Evolutionary conservation across 1,284 basidiomycete species (phyloP).

Genomic region (Leccinum griseonigrum): DNA sequence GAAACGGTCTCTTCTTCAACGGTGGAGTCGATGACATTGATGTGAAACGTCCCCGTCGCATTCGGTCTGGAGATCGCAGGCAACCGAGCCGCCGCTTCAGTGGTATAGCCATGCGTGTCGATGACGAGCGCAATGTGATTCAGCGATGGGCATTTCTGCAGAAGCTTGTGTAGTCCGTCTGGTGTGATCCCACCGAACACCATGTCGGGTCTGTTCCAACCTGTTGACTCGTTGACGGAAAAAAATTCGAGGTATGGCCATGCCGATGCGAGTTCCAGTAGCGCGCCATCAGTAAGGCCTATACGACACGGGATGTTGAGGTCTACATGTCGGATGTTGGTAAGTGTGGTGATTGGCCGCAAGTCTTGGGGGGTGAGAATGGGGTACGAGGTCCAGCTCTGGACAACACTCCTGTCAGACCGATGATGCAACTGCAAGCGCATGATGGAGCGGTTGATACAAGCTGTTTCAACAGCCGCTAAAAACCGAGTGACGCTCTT

Average conservation of each 20-base stretch:
- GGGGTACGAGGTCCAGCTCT: neutral
- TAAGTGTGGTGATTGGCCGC: neutral
- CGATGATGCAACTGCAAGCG: neutral
- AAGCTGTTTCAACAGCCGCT: neutral
- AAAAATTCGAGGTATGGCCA: neutral
- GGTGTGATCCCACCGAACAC: neutral
- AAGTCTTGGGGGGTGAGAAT: neutral
- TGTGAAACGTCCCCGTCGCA: neutral
- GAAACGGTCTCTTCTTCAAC: neutral
- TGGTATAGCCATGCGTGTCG: neutral
- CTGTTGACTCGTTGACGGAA: neutral
- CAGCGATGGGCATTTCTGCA: neutral
- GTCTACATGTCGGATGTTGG: neutral
- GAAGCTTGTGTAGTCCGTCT: neutral
- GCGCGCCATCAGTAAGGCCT: neutral
- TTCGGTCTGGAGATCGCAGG: neutral
- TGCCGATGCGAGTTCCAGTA: neutral
- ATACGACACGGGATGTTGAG: neutral
- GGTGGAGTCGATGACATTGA: neutral
- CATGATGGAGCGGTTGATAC: neutral
- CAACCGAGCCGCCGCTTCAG: neutral
- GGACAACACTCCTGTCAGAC: neutral
- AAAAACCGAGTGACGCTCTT: neutral
- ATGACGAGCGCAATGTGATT: neutral
- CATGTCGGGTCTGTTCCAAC: neutral